Conservation (phyloP, 495 filamentous ascomycete species). For the Tuber aestivum region DNA sequence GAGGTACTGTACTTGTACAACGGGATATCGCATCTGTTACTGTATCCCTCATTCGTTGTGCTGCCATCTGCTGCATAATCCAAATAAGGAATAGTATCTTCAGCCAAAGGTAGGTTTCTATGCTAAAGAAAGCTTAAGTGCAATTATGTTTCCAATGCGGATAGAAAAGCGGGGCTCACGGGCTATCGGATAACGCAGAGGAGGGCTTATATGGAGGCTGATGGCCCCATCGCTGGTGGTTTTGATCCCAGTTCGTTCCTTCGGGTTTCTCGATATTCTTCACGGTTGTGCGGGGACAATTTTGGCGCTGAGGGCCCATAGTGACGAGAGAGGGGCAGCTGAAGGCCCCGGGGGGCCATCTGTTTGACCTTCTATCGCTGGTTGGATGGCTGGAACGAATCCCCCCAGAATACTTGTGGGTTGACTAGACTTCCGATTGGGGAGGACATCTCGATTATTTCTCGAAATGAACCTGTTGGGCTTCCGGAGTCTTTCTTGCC, state of each 20-base stretch:
- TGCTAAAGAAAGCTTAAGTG: not conserved
- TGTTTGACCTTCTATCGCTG: not conserved
- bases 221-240: not conserved
- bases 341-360: not conserved
- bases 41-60: not conserved
- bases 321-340: not conserved
- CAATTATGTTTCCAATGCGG: not conserved
- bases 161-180: not conserved
- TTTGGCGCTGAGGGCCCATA: not conserved
- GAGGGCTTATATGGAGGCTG: not conserved
- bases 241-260: not conserved
- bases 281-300: not conserved
- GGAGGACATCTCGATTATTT: not conserved
- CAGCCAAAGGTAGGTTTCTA: not conserved
- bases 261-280: not conserved
- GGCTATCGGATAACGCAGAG: too few relatives aligned
- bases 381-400: not conserved
- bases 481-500: not conserved
- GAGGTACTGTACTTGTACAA: too few relatives aligned
- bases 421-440: not conserved
- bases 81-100: not conserved
- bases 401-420: not conserved
- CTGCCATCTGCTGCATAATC: not conserved
- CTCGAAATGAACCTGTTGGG: not conserved
- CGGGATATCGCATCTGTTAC: not conserved